Evolutionary conservation across 441 rosid genomes (phyloP).

Genomic region (Syzygium syzygioides): DNA sequence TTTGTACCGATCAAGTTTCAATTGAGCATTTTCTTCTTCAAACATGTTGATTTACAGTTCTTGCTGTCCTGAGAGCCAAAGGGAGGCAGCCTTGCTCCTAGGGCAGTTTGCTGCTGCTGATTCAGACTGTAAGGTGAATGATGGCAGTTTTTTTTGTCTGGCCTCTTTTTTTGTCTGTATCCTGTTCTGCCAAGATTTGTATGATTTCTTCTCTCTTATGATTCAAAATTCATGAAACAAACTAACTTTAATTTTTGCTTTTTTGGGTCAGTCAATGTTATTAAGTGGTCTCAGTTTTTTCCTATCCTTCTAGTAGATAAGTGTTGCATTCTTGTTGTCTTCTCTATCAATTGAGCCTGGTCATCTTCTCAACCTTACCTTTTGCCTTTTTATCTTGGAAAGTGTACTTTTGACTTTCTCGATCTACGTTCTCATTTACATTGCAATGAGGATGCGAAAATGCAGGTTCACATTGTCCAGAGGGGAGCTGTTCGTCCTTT

Average conservation of each 20-base stretch:
- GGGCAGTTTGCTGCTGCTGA: constrained; percentile 99
- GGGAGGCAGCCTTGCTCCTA: constrained; percentile 95
- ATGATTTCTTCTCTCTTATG: not conserved
- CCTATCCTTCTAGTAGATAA: constrained; percentile 1
- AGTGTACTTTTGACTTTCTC: not conserved
- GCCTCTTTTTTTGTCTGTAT: not conserved
- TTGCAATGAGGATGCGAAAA: not conserved
- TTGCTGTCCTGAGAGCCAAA: constrained; percentile 94
- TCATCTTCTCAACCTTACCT: not conserved
- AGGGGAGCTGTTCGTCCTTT: constrained; percentile 96
- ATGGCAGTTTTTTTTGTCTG: not conserved
- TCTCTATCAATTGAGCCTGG: not conserved
- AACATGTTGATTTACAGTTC: constrained; percentile 42
- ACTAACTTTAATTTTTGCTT: not conserved
- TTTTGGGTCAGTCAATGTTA: not conserved
- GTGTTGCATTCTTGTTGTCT: not conserved
- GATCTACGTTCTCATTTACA: constrained; percentile 3
- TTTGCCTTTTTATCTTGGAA: not conserved
- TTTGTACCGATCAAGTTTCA: not conserved
- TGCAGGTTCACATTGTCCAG: constrained; percentile 95
- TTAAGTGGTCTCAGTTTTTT: not conserved
- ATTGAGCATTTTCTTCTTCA: not conserved
- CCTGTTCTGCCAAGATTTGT: not conserved
- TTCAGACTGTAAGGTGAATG: constrained; percentile 91
- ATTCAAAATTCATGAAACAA: not conserved